Evolutionary conservation across 2,329 filamentous ascomycete genomes (phyloP).

Genomic region (Alternaria tenuissima): DNA sequence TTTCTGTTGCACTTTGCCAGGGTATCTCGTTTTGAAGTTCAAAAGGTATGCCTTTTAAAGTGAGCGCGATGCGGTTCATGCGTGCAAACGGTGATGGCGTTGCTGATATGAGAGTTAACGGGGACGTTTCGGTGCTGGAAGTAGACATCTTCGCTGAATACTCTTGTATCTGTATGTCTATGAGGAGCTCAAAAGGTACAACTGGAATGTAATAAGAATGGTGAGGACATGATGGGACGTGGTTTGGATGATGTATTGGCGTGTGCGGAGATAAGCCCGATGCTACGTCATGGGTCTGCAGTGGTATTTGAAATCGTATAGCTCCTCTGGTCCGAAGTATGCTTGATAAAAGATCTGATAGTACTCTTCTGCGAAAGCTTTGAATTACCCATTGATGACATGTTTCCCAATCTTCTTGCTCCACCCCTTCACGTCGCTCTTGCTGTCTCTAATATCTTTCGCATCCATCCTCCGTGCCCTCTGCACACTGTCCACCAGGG

Average conservation of each 20-base stretch:
- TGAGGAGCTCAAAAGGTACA: neutral
- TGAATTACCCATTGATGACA: neutral
- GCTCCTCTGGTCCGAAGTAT: neutral
- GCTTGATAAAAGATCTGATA: neutral
- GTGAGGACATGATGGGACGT: neutral
- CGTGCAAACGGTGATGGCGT: constrained; percentile 53
- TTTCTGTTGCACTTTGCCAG: constrained; percentile 52
- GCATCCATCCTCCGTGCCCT: constrained; percentile 17
- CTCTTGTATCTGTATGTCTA: neutral
- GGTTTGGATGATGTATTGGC: constrained; percentile 3
- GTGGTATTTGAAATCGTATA: constrained; percentile 2
- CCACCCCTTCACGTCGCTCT: neutral
- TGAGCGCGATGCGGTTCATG: constrained; percentile 53
- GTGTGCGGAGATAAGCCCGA: constrained; percentile 7
- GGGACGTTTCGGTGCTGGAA: neutral
- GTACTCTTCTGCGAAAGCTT: neutral
- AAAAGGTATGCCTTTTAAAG: constrained; percentile 53
- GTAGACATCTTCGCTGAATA: neutral
- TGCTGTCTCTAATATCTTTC: constrained; percentile 8
- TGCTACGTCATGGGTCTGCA: constrained; percentile 1
- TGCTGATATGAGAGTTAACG: constrained; percentile 36
- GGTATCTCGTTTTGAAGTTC: constrained; percentile 54
- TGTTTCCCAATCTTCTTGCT: neutral
- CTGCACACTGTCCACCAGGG: constrained; percentile 25
- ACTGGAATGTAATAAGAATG: neutral